Base-by-base conservation (phyloP, 1,139 yeast species). In the Yamadazyma aaseri region DNA sequence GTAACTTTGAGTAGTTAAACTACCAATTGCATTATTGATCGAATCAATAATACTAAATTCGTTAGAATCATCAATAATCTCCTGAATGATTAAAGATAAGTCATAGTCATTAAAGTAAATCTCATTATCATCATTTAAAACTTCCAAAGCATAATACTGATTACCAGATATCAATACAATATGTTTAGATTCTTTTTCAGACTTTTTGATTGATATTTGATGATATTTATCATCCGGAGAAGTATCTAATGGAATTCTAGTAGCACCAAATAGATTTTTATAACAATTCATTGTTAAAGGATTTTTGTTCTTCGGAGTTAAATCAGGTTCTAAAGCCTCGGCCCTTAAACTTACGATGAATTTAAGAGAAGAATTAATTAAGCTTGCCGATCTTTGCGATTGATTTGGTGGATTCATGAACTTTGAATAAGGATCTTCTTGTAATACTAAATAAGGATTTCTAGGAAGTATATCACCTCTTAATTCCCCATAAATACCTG, bases 211-310 rank as follows among this genome's bases (percentile, higher is more conserved):
- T 2, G 59, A 47, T 8, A 66, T 56, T 38, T 53, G 59, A 31
- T 53, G 59, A 26, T 43, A 40, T 30, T 22, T 33, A 6, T 18
- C 27, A 20, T 26, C 14, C 6, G 18, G 12, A 27, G 41, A 34
- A 55, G 60, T 17, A 65, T 57, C 24, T 28, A 66, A 69, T 0
- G 92, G 90, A 5, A 73, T 56, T 40, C 89, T 65, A 0, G 87
- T 74, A 5, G 86, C 71, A 8, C 87, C 87, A 56, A 84, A 83
- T 26, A 84, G 57, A 45, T 79, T 79, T 38, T 60, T 55, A 54
- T 81, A 82, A 27, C 89, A 80, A 28, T 65, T 64, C 90, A 82
- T 84, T 4, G 87, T 75, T 38, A 81, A 58, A 0, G 81, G 78
- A 17, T 58, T 63, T 1, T 69, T 65, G 29, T 66, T 65, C 35